Conservation (phyloP, 176 grass and related monocot genomes). For the Raddia guianensis region DNA sequence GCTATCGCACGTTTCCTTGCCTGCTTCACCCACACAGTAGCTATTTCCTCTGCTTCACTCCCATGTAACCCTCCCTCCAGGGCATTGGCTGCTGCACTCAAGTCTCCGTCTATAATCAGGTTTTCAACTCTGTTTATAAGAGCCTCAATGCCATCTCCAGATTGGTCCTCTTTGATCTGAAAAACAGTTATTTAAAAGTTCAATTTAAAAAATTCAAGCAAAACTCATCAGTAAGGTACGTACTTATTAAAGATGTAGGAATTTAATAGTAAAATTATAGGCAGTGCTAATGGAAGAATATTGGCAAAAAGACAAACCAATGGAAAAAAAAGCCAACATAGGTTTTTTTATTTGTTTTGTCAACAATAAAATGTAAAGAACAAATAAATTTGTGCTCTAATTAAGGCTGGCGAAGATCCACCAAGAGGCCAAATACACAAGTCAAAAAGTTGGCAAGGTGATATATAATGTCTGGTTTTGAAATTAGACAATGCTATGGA, state of each 20-base stretch:
- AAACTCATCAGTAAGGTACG: not conserved
- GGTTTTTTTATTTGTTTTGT: not conserved
- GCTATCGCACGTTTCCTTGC: conserved; percentile 77
- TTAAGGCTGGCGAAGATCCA: not conserved
- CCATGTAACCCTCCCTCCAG: conserved; percentile 78
- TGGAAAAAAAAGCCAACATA: not conserved
- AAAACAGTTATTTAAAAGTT: conserved; percentile 44
- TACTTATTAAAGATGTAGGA: not conserved
- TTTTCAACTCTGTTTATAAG: conserved; percentile 75
- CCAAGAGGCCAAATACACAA: conserved; percentile 12
- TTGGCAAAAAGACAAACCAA: conserved; percentile 9
- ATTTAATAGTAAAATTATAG: conserved; percentile 10
- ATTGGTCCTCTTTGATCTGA: conserved; percentile 79
- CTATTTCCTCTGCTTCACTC: conserved; percentile 70
- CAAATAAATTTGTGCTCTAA: conserved; percentile 12
- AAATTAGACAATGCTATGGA: conserved; percentile 9
- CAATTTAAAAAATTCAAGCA: not conserved
- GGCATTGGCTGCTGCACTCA: conserved; percentile 70
- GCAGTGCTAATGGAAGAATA: not conserved
- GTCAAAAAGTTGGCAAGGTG: conserved; percentile 9
- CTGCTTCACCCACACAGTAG: conserved; percentile 69
- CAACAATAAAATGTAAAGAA: not conserved
- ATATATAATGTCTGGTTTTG: conserved; percentile 20
- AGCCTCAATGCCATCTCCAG: conserved; percentile 78
- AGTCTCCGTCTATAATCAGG: conserved; percentile 71